A percentile compares a stretch with the other conserved stretches of the same genome.
Conservation (phyloP, 148 eudicot genomes). For the Polygonum aviculare region DNA sequence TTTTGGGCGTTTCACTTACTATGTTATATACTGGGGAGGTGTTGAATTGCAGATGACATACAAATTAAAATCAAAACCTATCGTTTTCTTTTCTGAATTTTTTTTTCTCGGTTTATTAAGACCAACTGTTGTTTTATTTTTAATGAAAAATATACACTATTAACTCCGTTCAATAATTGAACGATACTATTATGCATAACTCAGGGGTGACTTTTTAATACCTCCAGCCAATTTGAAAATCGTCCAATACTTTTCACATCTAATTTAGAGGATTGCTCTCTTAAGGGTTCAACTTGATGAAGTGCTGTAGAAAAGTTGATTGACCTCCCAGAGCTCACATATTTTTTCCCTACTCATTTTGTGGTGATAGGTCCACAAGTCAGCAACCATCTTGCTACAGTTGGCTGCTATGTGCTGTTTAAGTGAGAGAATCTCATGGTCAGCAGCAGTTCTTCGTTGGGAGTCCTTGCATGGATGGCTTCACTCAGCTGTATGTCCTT, state of each 20-base stretch:
- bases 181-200: background rate
- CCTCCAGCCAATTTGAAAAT: background rate
- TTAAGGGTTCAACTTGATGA: background rate
- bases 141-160: background rate
- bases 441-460: slow-evolving; percentile 67
- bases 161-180: background rate
- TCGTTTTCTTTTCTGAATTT: background rate
- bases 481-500: slow-evolving; percentile 54
- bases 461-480: slow-evolving; percentile 80
- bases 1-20: background rate
- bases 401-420: slow-evolving; percentile 85
- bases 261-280: background rate
- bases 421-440: slow-evolving; percentile 73
- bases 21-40: background rate
- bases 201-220: background rate
- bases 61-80: background rate
- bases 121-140: background rate
- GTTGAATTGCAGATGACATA: background rate
- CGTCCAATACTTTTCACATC: background rate
- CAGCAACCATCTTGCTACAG: slow-evolving; percentile 78
- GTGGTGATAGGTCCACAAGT: slow-evolving; percentile 69
- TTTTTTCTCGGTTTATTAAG: background rate
- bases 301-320: background rate
- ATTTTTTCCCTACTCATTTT: background rate
- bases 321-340: background rate